Percentiles rank a stretch among this genome's conserved stretches.
Conservation (phyloP, 345 rosid species). For the Euclidium syriacum region DNA sequence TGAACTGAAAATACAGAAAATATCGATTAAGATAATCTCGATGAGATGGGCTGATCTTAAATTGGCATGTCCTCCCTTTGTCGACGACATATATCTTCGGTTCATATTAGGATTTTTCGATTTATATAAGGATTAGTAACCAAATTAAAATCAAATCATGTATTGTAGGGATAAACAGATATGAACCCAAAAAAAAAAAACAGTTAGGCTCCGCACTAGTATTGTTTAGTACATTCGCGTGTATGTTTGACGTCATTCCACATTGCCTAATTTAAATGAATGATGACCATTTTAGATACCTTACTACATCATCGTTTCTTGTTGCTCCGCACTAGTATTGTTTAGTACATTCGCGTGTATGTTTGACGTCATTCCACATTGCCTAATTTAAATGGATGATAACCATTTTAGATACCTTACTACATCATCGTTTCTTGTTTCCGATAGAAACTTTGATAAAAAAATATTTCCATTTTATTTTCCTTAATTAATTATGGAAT, state of each 20-base stretch:
- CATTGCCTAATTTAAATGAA: not conserved
- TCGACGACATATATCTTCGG: not conserved
- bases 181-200: no score
- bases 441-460: not conserved
- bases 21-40: no score
- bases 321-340: no score
- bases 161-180: no score
- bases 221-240: no score
- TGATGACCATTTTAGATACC: no score
- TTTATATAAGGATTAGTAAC: not conserved
- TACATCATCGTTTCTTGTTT: not conserved
- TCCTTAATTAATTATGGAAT: not conserved
- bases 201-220: no score
- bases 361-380: no score
- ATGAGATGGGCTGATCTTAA: not conserved
- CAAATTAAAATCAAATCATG: not conserved
- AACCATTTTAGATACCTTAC: not conserved
- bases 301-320: not conserved
- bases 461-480: not conserved
- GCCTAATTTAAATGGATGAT: not conserved
- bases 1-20: no score
- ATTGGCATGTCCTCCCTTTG: not conserved
- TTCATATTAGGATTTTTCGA: not conserved
- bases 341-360: no score
- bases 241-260: no score